Base-by-base conservation (phyloP, 2,329 filamentous ascomycete species). In the Huntiella bhutanensis region DNA sequence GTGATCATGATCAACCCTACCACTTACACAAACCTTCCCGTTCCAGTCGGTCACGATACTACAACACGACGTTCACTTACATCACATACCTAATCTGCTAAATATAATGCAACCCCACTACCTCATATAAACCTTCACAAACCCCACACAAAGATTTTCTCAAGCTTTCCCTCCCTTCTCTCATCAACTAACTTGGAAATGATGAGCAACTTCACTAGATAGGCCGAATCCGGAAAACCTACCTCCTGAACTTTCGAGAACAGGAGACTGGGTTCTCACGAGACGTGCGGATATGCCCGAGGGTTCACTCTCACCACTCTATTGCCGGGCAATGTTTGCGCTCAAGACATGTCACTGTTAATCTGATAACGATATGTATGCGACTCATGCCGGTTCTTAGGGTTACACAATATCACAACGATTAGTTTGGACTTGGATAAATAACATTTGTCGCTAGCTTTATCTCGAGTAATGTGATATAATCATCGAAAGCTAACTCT, bases 121-220 rank as follows among this genome's bases (percentile, higher is more conserved):
- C 19, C 12, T 8, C n/a, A 33, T 8, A 35, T n/a, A 33, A 28
- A 15, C 13, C 19, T n/a, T 6, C 5, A 3, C 4, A 11, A 22
- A 10, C 19, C 7, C 16, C 10, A 2, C 16, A 11, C 28, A 5
- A 12, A 28, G 7, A 10, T 22, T 13, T 19, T 28, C 38, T 11
- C 19, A 22, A 22, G 3, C 38, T 39, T 48, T 56, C 55, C 49
- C 51, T 55, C 56, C 60, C 55, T 66, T 63, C 64, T 60, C 64
- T 71, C 68, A 74, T 71, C 76, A 83, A 84, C 79, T 84, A 84
- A 75, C 74, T 73, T 77, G 79, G 77, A 74, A 60, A 69, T 80
- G 80, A 86, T 72, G 80, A 82, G 77, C 67, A 67, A 70, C 73
- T 71, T 70, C 69, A 64, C 62, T 64, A 61, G 8, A 45, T 15